These are phyloP conservation scores for Xerocomus brunneocitrinus DNA, from an alignment of 768 basidiomycete species.

Conservation along the genomic window DNA sequence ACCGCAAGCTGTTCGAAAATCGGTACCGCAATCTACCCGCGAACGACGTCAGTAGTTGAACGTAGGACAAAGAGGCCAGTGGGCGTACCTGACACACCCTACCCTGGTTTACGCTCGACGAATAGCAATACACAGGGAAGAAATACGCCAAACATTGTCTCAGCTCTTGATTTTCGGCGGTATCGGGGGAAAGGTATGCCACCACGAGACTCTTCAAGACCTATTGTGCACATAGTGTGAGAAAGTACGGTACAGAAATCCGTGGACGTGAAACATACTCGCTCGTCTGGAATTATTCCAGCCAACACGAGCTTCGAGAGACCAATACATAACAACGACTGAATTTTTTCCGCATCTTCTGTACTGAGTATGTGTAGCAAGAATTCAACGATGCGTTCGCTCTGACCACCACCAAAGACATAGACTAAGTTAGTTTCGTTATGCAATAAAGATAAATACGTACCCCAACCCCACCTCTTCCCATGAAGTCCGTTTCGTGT, in stretches of 20 bases:
- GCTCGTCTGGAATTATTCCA: slow-evolving; percentile 68
- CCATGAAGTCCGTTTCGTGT: slow-evolving; percentile 64
- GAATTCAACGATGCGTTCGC: slow-evolving; percentile 62
- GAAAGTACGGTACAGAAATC: not conserved
- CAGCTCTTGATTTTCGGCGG: slow-evolving; percentile 73
- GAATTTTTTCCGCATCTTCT: slow-evolving; percentile 59
- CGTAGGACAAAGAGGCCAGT: not conserved
- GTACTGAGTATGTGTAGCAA: slow-evolving; percentile 48
- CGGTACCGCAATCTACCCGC: slow-evolving; percentile 59
- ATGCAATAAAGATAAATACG: slow-evolving; percentile 8
- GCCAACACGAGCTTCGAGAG: slow-evolving; percentile 81
- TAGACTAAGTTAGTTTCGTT: not conserved
- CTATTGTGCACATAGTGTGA: slow-evolving; percentile 22
- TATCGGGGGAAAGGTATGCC: slow-evolving; percentile 77
- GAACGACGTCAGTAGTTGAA: not conserved
- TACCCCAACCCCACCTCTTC: slow-evolving; percentile 36
- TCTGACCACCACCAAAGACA: slow-evolving; percentile 24
- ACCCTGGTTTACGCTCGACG: slow-evolving; percentile 68
- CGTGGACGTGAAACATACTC: slow-evolving; percentile 39
- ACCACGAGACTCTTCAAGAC: slow-evolving; percentile 47
- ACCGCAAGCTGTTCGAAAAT: slow-evolving; percentile 59
- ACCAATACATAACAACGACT: slow-evolving; percentile 72
- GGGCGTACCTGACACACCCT: slow-evolving; percentile 50
- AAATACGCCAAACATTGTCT: slow-evolving; percentile 86
- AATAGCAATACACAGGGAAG: slow-evolving; percentile 82